Conservation (phyloP, 2,329 filamentous ascomycete genomes). For the Penicillium sp. region DNA sequence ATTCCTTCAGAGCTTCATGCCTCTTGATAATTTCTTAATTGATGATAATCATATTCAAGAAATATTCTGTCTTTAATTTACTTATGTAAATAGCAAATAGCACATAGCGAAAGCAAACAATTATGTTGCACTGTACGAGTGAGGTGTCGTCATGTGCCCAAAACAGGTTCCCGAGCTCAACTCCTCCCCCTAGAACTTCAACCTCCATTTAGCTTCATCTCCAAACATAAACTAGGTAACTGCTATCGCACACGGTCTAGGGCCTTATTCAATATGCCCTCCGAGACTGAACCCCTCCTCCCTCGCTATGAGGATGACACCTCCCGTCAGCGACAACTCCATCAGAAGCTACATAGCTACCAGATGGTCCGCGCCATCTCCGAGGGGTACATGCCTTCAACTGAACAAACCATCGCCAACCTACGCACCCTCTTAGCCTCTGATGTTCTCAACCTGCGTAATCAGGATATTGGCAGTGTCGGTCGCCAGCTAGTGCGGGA, state of each 20-base stretch:
- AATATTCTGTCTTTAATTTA: background rate
- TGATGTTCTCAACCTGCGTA: slow-evolving; percentile 74
- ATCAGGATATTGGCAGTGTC: slow-evolving; percentile 72
- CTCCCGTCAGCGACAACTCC: slow-evolving; percentile 69
- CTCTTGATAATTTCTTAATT: background rate
- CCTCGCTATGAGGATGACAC: slow-evolving; percentile 77
- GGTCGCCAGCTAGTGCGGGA: slow-evolving; percentile 72
- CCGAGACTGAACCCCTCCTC: slow-evolving; percentile 74
- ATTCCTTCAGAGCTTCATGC: too few species aligned
- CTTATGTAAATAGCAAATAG: background rate
- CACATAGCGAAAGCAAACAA: background rate
- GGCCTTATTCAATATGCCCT: slow-evolving; percentile 35
- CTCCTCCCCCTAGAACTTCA: background rate
- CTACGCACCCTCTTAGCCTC: slow-evolving; percentile 75
- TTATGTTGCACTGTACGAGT: background rate
- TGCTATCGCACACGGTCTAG: background rate
- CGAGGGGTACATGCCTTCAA: slow-evolving; percentile 89
- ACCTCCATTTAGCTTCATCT: background rate
- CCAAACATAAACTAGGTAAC: background rate
- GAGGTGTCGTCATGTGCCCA: slow-evolving; percentile 14
- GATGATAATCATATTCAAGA: background rate
- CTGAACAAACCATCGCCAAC: slow-evolving; percentile 76
- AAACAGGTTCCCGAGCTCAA: slow-evolving; percentile 10
- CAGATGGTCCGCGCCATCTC: slow-evolving; percentile 83
- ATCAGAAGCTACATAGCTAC: slow-evolving; percentile 89